Conservation (phyloP, 2,329 filamentous ascomycete species). For the Colletotrichum sublineola region DNA sequence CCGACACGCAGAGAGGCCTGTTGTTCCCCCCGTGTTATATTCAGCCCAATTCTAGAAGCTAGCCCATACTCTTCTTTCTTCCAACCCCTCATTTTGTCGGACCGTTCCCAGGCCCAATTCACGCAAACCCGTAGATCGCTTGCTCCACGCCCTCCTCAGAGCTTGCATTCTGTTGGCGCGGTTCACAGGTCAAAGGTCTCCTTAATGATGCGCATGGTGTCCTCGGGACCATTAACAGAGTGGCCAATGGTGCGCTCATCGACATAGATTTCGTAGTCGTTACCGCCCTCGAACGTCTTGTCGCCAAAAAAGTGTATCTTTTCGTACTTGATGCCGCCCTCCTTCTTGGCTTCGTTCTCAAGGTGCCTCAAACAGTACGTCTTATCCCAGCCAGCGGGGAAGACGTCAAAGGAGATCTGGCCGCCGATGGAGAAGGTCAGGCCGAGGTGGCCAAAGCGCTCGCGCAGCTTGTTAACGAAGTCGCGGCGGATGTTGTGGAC, state of each 20-base stretch:
- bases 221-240: constrained; percentile 82
- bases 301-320: constrained; percentile 98
- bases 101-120: background rate
- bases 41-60: constrained; percentile 5
- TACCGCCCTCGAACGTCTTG: constrained; percentile 91
- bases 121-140: background rate
- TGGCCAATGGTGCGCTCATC: constrained; percentile 89
- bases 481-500: constrained; percentile 80
- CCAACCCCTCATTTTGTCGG: background rate
- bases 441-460: constrained; percentile 85
- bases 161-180: constrained; percentile 13
- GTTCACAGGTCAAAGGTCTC: constrained; percentile 79
- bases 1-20: constrained; percentile 12
- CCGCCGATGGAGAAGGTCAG: constrained; percentile 97
- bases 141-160: constrained; percentile 16
- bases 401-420: constrained; percentile 98
- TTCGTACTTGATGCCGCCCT: constrained; percentile 81
- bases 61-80: background rate
- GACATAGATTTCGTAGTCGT: constrained; percentile 94
- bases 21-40: background rate
- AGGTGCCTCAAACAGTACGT: constrained; percentile 94
- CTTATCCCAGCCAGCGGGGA: constrained; percentile 98
- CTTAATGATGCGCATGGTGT: constrained; percentile 84
- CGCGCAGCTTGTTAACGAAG: constrained; percentile 81
- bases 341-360: constrained; percentile 80